Evolutionary conservation across 129 eudicot species (phyloP).

Genomic region (Flaveria trinervia): DNA sequence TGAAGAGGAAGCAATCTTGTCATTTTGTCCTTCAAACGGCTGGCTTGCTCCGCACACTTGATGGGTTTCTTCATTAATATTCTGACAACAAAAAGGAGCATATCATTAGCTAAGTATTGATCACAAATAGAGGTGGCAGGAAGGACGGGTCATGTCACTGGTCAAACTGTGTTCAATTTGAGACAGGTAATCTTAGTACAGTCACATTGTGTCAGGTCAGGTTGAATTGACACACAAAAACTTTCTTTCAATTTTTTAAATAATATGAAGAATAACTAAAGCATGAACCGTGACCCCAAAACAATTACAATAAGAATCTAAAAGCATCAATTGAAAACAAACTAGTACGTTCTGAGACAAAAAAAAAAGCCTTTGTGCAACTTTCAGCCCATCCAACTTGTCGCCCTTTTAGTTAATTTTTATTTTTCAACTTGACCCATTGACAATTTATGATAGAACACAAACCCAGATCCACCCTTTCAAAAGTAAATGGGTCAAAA

Average conservation of each 20-base stretch:
- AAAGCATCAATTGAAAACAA: background rate
- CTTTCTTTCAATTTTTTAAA: background rate
- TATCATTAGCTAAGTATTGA: background rate
- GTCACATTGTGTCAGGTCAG: background rate
- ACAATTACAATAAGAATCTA: background rate
- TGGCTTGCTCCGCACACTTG: conserved; percentile 41
- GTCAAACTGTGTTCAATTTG: background rate
- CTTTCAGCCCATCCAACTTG: background rate
- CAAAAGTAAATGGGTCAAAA: background rate
- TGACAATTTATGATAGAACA: background rate
- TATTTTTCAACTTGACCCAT: background rate
- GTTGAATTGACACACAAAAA: conserved; percentile 8
- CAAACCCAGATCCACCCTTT: background rate
- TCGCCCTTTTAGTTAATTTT: background rate
- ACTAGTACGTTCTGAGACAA: background rate
- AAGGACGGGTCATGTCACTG: background rate
- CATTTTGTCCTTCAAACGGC: conserved; percentile 24
- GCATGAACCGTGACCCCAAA: background rate
- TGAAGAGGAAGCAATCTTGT: conserved; percentile 46
- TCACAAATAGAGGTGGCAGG: no score
- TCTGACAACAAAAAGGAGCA: conserved; percentile 28
- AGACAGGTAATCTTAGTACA: background rate
- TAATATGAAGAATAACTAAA: background rate
- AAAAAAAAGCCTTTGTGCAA: background rate
- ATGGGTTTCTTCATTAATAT: conserved; percentile 25